Base-by-base conservation (phyloP, 2,329 filamentous ascomycete genomes). In the Chaetomium globosum region DNA sequence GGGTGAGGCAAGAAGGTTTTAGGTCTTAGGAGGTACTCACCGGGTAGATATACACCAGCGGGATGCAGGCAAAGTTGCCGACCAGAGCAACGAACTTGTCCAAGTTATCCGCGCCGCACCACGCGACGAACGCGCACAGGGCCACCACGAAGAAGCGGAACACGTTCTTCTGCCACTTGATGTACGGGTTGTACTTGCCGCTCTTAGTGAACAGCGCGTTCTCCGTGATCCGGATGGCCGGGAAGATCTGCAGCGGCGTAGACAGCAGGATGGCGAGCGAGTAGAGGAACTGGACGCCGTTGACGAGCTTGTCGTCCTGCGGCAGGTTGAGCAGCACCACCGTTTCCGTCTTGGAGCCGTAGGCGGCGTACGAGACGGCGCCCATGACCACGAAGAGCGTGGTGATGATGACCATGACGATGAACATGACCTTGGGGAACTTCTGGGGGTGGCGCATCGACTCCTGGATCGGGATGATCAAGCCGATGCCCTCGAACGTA, bases 161-260 rank as follows among this genome's bases (percentile, higher is more conserved):
- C 39, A 90, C 81, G 72, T 99, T 99, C 87, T 99, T 99, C 83
- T 98, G 91, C 95, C 95, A 99, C 81, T 99, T 99, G 82, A 99
- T 96, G 75, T 92, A 95, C 0, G 93, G 93, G 75, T 98, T 97
- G 80, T 97, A 97, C 79, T 99, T 99, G 72, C 95, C 93, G 68
- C 93, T 97, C 74, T 90, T 85, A 28, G 91, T 96, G 77, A 98
- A 99, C 7, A 98, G 83, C 70, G 93, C 92, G 72, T 96, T 97
- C 78, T 96, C 93, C 39, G 92, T 92, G 74, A 99, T 99, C 74
- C 94, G 90, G 73, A 99, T 98, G 52, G 95, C 95, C 0, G 95
- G 95, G 82, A 98, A 99, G 71, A 99, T 93, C 75, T 99, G 96
- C 65, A 99, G 81, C 6, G 95, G 95, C 0, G 95, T 99, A 43